Base-by-base conservation (phyloP, 1,139 yeast species). In the Nadsonia starkeyi-henricii region DNA sequence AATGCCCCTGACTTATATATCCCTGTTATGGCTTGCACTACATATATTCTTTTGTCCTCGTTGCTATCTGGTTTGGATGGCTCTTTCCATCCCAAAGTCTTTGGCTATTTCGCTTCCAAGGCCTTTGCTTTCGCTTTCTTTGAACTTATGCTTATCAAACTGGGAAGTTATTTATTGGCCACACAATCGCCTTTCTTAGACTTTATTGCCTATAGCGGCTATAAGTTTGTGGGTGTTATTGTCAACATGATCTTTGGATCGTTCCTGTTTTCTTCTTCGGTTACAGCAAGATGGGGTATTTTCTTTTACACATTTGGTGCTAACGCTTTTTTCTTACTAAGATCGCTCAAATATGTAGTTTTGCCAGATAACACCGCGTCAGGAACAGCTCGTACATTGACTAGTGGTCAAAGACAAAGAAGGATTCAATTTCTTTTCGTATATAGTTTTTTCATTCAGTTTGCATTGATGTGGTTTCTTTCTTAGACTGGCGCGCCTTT, bases 1-100 rank as follows among this genome's bases (percentile, higher is more conserved):
- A 93, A 93, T 62, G 94, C 97, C 0, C 98, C 98, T 1, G 99
- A 93, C 64, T 76, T 91, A 71, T 93, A 93, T 64, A 85, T 93
- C 50, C 99, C 99, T 3, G 57, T 57, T 48, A 58, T 51, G 64
- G 85, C 96, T 1, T 78, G 84, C 58, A 79, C 88, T 48, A 88
- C 98, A 1, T 91, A 89, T 61, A 81, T 91, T 49, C 68, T 93
- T 53, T 72, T 86, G 45, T 81, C 93, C 77, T 91, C 96, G 3
- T 75, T 85, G 28, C 74, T 85, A 58, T 86, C 86, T 52, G 99
- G 99, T 15, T 68, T 91, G 49, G 77, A 80, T 51, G 96, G 96
- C 20, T 82, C 81, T 41, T 93, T 91, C 70, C 96, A 89, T 60
- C 98, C 98, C 0, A 91, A 89, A 61, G 73, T 88, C 57, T 77